phyloP scores from a whole-genome alignment of 2,329 filamentous ascomycete genomes.

The Rhynchosporium agropyri region DNA sequence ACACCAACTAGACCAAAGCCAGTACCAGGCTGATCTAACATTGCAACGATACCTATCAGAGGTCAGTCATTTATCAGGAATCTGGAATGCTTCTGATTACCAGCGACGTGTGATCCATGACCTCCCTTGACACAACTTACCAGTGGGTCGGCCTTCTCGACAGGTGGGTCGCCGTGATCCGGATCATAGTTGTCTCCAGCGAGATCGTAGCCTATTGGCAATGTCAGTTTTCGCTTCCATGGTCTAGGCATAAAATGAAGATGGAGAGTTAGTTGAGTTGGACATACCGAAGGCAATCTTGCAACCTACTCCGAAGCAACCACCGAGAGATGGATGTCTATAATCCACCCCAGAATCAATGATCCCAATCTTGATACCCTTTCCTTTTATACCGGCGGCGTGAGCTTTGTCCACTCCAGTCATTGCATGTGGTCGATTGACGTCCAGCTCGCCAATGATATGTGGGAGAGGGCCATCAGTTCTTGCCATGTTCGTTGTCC shows the following conservation, averaged over 20 bases:
- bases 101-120: slow-evolving; percentile 25
- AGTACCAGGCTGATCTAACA: slow-evolving; percentile 20
- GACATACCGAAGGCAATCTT: slow-evolving; percentile 48
- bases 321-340: slow-evolving; percentile 63
- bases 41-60: slow-evolving; percentile 34
- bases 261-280: not conserved
- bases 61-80: not conserved
- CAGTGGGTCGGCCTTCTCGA: slow-evolving; percentile 28
- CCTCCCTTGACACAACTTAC: slow-evolving; percentile 31
- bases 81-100: not conserved
- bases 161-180: not conserved
- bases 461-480: slow-evolving; percentile 6
- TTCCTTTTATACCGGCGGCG: slow-evolving; percentile 49
- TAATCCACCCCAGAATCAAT: slow-evolving; percentile 55
- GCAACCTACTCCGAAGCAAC: slow-evolving; percentile 62
- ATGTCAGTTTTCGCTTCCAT: not conserved
- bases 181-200: slow-evolving; percentile 51
- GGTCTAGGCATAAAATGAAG: no score
- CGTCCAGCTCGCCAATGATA: slow-evolving; percentile 10
- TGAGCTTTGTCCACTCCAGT: slow-evolving; percentile 46
- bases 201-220: slow-evolving; percentile 55
- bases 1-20: slow-evolving; percentile 32
- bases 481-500: not conserved
- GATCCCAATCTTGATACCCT: slow-evolving; percentile 49
- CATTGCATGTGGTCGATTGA: slow-evolving; percentile 27